A percentile compares a stretch with the other conserved stretches of the same genome.
phyloP scores from a whole-genome alignment of 1,284 basidiomycete genomes.

The Ustilago trichophora region DNA sequence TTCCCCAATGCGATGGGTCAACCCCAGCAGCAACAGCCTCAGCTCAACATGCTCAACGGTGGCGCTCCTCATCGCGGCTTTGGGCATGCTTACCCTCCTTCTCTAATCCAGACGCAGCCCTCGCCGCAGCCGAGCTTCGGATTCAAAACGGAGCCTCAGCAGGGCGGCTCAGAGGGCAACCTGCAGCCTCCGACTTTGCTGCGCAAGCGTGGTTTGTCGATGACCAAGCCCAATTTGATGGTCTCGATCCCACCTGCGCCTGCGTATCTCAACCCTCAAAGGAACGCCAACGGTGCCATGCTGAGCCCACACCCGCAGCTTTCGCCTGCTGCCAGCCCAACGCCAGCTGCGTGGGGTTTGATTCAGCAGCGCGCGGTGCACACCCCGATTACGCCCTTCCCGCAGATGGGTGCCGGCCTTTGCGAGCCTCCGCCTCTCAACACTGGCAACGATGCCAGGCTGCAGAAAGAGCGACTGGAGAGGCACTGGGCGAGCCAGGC shows the following conservation, averaged over 20 bases:
- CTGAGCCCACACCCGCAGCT: constrained; percentile 41
- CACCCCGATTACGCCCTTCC: constrained; percentile 58
- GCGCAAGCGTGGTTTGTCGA: constrained; percentile 56
- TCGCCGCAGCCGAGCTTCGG: constrained; percentile 44
- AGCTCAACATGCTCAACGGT: constrained; percentile 27
- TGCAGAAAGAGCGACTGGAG: constrained; percentile 56
- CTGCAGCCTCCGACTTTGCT: constrained; percentile 49
- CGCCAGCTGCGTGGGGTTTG: constrained; percentile 50
- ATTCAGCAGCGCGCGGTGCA: constrained; percentile 58
- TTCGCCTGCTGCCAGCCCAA: constrained; percentile 42
- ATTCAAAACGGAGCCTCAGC: constrained; percentile 13
- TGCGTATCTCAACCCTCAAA: constrained; percentile 47
- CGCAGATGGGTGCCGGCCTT: constrained; percentile 37
- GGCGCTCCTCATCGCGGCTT: constrained; percentile 13
- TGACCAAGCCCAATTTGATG: constrained; percentile 58
- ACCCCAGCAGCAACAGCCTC: constrained; percentile 24
- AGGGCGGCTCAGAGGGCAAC: constrained; percentile 9
- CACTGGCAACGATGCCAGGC: constrained; percentile 44
- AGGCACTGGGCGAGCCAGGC: constrained; percentile 52
- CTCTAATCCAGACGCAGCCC: constrained; percentile 50
- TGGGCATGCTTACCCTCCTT: constrained; percentile 26
- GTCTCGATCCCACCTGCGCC: constrained; percentile 56
- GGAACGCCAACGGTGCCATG: constrained; percentile 24
- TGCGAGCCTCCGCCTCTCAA: constrained; percentile 53
- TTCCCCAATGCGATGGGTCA: constrained; percentile 19